Conservation (phyloP, 164 flowering plant genomes). For the Vitis vinifera region ASM3070453v1 NC_081812.1:15623001-15623500, state of each 20-base stretch:
- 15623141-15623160: constrained; percentile 40
- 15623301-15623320: constrained; percentile 4
- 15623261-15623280: constrained; percentile 66
- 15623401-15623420: too few relatives aligned
- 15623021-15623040: too few relatives aligned
- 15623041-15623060: background rate
- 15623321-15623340: background rate
- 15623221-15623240: constrained; percentile 63
- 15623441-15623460: too few relatives aligned
- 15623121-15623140: background rate
- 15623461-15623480: too few relatives aligned
- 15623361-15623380: background rate
- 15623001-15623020: too few relatives aligned
- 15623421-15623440: too few relatives aligned
- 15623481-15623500: too few relatives aligned
- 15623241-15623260: constrained; percentile 44
- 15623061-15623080: background rate
- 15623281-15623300: constrained; percentile 43
- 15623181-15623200: constrained; percentile 50
- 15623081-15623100: background rate
- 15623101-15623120: too few relatives aligned
- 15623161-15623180: constrained; percentile 57
- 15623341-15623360: background rate
- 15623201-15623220: constrained; percentile 38
- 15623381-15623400: background rate